Base-by-base conservation (phyloP, 1,284 basidiomycete genomes). In the Entoloma clypeatum region DNA sequence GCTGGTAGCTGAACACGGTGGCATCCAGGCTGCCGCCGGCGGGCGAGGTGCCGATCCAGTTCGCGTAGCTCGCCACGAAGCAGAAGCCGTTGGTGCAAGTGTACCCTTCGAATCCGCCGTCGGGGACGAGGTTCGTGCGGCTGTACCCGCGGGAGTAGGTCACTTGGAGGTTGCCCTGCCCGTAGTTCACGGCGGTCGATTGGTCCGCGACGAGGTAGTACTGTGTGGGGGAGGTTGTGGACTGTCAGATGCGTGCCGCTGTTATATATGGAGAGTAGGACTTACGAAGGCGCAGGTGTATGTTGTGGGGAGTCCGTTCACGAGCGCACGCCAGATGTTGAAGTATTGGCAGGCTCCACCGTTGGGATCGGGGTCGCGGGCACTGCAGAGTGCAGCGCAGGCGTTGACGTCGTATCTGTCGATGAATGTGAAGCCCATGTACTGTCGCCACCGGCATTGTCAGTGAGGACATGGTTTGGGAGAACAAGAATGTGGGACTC, bases 41-140 rank as follows among this genome's bases (percentile, higher is more conserved):
- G 3, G 60, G 41, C 32, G 58, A 57, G 17, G 50, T 56, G 13
- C 58, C 63, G 24, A 53, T 43, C 63, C 63, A 66, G 38, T 54
- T 54, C n/a, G 51, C 22, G 31, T 55, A 55, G 5, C 49, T 43
- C 10, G 52, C 44, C 22, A 54, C 49, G 55, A 60, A 66, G 49
- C 63, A 65, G 51, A 64, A 62, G 23, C 21, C 22, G 17, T 43
- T 46, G 31, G 38, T 34, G 37, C 57, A 55, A 14, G 44, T 50
- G 51, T 55, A 65, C 10, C 43, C 51, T 48, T 68, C 64, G 42
- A 67, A 68, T 6, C 51, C 52, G 18, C 61, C 62, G 37, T 67
- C 64, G 33, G 53, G 16, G 24, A 65, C 34, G 44, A 57, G 51
- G 44, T 56, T 58, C 37, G 52, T 60, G 45, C 66, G 63, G 26